Evolutionary conservation across 768 basidiomycete genomes (phyloP).

Genomic region (Termitomyces sp.): DNA sequence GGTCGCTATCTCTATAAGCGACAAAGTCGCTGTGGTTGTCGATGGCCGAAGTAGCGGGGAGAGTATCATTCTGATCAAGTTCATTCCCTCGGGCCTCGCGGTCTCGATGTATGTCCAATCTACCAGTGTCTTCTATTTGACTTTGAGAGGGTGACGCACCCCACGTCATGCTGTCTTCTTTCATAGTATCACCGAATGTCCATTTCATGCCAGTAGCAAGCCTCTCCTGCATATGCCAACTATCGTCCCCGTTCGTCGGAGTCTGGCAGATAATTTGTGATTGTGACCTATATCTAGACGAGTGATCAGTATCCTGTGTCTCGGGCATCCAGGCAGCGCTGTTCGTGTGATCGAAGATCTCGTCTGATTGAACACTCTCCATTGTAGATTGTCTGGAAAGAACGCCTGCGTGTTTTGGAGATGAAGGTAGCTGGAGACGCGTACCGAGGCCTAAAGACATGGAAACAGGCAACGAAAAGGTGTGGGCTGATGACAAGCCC

Average conservation of each 20-base stretch:
- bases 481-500: slow-evolving; percentile 27
- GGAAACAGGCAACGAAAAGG: slow-evolving; percentile 38
- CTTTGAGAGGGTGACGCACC: slow-evolving; percentile 61
- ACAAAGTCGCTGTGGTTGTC: slow-evolving; percentile 27
- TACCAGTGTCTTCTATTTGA: slow-evolving; percentile 37
- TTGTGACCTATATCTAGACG: slow-evolving; percentile 30
- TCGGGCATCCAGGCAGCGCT: slow-evolving; percentile 49
- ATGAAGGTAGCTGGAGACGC: slow-evolving; percentile 24
- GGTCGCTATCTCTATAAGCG: slow-evolving; percentile 25
- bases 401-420: slow-evolving; percentile 21
- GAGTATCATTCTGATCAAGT: slow-evolving; percentile 7
- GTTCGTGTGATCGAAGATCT: slow-evolving; percentile 42
- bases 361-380: slow-evolving; percentile 46
- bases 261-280: slow-evolving; percentile 23
- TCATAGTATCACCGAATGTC: slow-evolving; percentile 49
- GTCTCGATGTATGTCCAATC: slow-evolving; percentile 16
- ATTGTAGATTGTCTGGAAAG: slow-evolving; percentile 50
- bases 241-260: slow-evolving; percentile 56
- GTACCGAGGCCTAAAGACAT: slow-evolving; percentile 39
- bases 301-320: slow-evolving; percentile 56
- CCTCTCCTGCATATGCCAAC: slow-evolving; percentile 72
- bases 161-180: slow-evolving; percentile 75
- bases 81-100: slow-evolving; percentile 8
- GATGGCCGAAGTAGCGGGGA: slow-evolving; percentile 29
- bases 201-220: slow-evolving; percentile 50